Evolutionary conservation across 2,329 filamentous ascomycete species (phyloP), one percentile per base, ranked within the genome.

Genomic region (Cercospora brassicicola): DNA sequence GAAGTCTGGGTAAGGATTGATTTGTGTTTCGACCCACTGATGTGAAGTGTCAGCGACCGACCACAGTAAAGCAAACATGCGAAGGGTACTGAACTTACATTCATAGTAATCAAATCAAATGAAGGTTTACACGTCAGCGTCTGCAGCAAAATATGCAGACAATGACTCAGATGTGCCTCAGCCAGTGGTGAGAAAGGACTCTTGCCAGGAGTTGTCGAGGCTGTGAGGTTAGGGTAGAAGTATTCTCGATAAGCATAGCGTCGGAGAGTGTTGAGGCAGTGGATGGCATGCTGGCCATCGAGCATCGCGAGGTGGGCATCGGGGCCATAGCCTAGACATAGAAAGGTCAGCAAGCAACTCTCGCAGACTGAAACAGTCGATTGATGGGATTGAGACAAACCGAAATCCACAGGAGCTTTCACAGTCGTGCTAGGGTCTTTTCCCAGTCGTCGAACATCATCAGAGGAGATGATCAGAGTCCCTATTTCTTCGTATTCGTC

Each of bases 241-340:
- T 57, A 42, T n/a, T 64, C 53, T 8, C 62, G 62, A 64, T 64
- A 64, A 0, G 62, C 20, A 11, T 64, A 64, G 4, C 62, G 28
- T 0, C 62, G 62, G n/a, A 64, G 31, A 0, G 62, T 48, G 33
- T 64, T 64, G 2, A 64, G 51, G 33, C 62, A 64, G 33, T 64
- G 62, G 18, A 64, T 36, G 10, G 62, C 62, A 7, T 64, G 62
- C 11, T 64, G 62, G 23, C 62, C 62, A 26, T 64, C 62, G 62
- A 64, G 48, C 33, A 42, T 18, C 0, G 62, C 62, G 28, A 64
- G 62, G 30, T 64, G 53, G 11, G 53, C 62, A 9, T 64, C 53
- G 5, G 45, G 11, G 28, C 61, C 61, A 13, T 55, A 30, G 48
- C 61, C 61, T 20, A 20, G 18, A n/a, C n/a, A n/a, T n/a, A n/a